Evolutionary conservation across 768 basidiomycete genomes (phyloP).

Genomic region (Fistulinella prunicolor): DNA sequence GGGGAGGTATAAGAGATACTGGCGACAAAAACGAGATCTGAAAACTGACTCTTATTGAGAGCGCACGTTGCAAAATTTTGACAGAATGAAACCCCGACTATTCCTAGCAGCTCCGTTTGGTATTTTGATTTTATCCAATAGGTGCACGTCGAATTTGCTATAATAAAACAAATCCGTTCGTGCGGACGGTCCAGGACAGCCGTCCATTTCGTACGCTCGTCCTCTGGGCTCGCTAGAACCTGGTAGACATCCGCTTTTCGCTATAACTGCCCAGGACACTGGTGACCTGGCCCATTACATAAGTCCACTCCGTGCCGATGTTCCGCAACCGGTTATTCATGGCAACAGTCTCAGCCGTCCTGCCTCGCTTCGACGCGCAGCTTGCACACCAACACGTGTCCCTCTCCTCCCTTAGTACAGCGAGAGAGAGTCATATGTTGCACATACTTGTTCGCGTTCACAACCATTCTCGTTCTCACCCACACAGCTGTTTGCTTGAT

Average conservation of each 20-base stretch:
- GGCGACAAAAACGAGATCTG: constrained; percentile 13
- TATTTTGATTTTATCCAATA: constrained; percentile 4
- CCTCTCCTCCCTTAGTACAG: background rate
- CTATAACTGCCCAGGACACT: constrained; percentile 8
- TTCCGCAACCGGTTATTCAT: constrained; percentile 21
- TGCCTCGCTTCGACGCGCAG: constrained; percentile 4
- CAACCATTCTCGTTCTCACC: constrained; percentile 9
- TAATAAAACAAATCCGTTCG: constrained; percentile 19
- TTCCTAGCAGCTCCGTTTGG: constrained; percentile 30
- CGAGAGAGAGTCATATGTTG: background rate
- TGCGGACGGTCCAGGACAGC: constrained; percentile 14
- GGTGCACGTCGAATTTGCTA: constrained; percentile 10
- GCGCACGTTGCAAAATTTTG: constrained; percentile 29
- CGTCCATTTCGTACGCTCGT: constrained; percentile 16
- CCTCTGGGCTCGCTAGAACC: constrained; percentile 16
- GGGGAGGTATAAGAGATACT: constrained; percentile 27
- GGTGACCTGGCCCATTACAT: constrained; percentile 1
- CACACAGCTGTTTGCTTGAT: constrained; percentile 3
- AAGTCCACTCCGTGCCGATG: constrained; percentile 16
- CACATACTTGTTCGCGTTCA: background rate
- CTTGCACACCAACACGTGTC: constrained; percentile 1
- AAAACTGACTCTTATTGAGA: constrained; percentile 10
- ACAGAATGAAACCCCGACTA: constrained; percentile 34
- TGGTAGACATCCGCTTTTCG: constrained; percentile 12
- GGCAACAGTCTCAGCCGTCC: constrained; percentile 1